phyloP scores from a whole-genome alignment of 306 rosid species.

The cucumber (Cucumis sativus) region DNA sequence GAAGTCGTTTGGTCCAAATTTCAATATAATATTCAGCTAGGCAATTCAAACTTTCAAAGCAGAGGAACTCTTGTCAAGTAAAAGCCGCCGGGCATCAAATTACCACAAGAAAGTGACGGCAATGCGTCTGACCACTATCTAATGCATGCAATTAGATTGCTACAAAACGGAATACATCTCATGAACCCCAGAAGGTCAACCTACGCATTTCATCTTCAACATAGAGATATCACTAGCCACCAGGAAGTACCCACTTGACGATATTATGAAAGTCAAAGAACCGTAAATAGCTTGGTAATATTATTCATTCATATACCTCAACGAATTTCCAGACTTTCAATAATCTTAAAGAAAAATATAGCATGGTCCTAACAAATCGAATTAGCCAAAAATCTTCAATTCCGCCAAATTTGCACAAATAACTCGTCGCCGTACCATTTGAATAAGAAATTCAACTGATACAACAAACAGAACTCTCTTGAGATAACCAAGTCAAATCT shows the following conservation, averaged over 20 bases:
- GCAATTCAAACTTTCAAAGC: background rate
- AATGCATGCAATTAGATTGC: constrained; percentile 1
- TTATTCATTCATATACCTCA: background rate
- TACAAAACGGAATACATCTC: background rate
- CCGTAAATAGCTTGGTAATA: background rate
- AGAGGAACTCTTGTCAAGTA: background rate
- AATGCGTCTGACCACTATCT: background rate
- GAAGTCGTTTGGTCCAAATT: background rate
- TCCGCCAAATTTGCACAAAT: background rate
- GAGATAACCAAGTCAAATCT: background rate
- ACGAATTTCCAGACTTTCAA: background rate
- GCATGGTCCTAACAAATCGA: background rate
- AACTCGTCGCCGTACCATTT: background rate
- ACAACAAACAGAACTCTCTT: background rate
- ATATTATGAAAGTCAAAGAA: background rate
- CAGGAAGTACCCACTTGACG: background rate
- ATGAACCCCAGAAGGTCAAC: background rate
- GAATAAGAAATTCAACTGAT: background rate
- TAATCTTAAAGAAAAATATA: background rate
- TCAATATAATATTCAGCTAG: background rate
- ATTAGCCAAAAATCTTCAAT: background rate
- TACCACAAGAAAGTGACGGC: background rate
- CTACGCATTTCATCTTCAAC: background rate
- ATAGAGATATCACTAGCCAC: background rate
- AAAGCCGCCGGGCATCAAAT: background rate